Base-by-base conservation (phyloP, 305 asterid species). In the Fraxinus nigra region DNA sequence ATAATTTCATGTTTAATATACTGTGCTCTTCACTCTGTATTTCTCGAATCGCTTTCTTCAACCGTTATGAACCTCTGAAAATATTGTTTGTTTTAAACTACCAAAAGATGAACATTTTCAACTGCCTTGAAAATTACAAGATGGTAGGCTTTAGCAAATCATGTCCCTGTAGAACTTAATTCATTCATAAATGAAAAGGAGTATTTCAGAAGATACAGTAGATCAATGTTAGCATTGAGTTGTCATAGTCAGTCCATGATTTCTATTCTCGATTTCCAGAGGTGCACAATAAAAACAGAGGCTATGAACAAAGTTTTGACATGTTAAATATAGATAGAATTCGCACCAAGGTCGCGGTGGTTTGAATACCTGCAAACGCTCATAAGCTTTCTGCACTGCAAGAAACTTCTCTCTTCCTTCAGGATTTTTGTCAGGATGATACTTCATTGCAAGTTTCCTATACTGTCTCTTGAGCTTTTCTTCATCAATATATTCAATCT, bases 391-490 rank as follows among this genome's bases (percentile, higher is more conserved):
- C 90, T 94, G 99, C 88, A 96, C 98, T 2, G 97, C 99, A 82
- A 96, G 93, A 87, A 96, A 96, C 85, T 91, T 96, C 86, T 96
- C 98, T 86, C 98, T 88, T 84, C 99, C 98, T 89, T 96, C 97
- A 65, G 98, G 98, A 90, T 96, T 96, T 88, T 96, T 96, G 87
- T 96, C 99, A 3, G 98, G 99, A 84, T 96, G 99, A 87, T 91
- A 94, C 90, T 93, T 94, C 97, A 94, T 96, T 69, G 99, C 99
- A 82, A 96, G 98, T 88, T 96, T 96, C 85, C 98, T 89, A 74
- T 94, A 96, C 87, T 96, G 99, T 63, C 98, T 90, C 93, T 96
- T 96, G 84, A 96, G 97, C 91, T 96, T 96, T 86, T 96, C 99
- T 87, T 96, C 99, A 82, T 96, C 99, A 78, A 96, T 92, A 85